Evolutionary conservation across 768 basidiomycete species (phyloP), one percentile per base, ranked within the genome.

Genomic region (Trametes maxima): DNA sequence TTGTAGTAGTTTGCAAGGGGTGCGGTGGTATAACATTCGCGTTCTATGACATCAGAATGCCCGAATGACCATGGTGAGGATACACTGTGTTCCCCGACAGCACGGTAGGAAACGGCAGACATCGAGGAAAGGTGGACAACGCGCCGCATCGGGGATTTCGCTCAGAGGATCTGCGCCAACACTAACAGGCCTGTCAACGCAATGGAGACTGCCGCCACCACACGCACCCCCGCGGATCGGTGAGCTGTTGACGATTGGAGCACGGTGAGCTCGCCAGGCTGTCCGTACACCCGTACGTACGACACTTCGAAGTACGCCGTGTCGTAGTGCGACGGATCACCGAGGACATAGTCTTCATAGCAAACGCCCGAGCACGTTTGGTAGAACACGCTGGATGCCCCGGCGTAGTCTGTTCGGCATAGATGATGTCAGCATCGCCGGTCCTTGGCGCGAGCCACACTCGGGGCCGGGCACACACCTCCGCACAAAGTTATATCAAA

Each of bases 401-500:
- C 87, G 6, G 89, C 88, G 54, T 67, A 71, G 64, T 68, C 70
- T 71, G 52, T 16, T n/a, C 21, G 40, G 33, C 42, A 45, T 4
- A 21, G 47, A 45, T 40, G 49, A 57, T 48, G 52, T 55, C 59
- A 59, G 13, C 22, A 42, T 49, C 42, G 46, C 50, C 16, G 50
- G 35, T 28, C 16, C 56, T 12, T 45, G 16, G 40, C 43, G n/a
- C n/a, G 49, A 10, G 58, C 54, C 36, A 61, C 63, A 54, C 69
- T 62, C 66, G 65, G 54, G 28, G 71, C 54, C 36, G 54, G 33
- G 47, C 49, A 80, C 80, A 63, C 39, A 79, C 79, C 79, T 69
- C 86, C 87, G 54, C 88, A 89, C 6, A 88, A 79, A 1, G 89
- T 89, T 59, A 91, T 91, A 68, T 89, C 86, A 57, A 92, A 83